Evolutionary conservation across 345 rosid species (phyloP).

Genomic region (Populus alba): DNA sequence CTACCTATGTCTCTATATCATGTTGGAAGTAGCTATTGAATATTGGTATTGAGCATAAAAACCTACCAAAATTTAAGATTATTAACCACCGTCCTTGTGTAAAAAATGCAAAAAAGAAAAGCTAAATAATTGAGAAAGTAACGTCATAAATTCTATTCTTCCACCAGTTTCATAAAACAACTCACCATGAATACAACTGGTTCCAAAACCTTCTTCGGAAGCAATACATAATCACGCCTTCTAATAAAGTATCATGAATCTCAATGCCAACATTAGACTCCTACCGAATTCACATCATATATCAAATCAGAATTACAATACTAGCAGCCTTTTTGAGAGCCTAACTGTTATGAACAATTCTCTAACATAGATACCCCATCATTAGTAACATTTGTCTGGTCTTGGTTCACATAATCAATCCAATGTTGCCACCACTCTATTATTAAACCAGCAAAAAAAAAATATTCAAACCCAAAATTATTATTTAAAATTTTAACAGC

Average conservation of each 20-base stretch:
- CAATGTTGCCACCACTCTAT: constrained; percentile 98
- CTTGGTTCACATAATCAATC: constrained; percentile 96
- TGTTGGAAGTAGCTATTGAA: neutral
- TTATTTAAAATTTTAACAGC: neutral
- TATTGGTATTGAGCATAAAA: neutral
- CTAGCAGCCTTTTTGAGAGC: constrained; percentile 63
- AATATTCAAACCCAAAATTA: neutral
- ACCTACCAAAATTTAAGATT: neutral
- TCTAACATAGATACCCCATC: constrained; percentile 61
- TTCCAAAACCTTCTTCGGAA: constrained; percentile 96
- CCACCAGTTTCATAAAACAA: constrained; percentile 2
- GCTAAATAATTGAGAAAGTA: neutral
- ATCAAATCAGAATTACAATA: constrained; percentile 83
- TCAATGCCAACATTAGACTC: constrained; percentile 48
- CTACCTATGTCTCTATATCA: neutral
- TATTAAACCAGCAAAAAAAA: constrained; percentile 2
- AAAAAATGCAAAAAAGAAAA: neutral
- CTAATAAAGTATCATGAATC: constrained; percentile 79
- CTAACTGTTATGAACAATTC: constrained; percentile 58
- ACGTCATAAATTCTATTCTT: neutral
- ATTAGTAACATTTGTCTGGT: constrained; percentile 47
- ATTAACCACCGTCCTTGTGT: neutral
- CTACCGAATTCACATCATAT: constrained; percentile 52
- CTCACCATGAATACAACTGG: constrained; percentile 78
- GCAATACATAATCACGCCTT: constrained; percentile 95